phyloP scores from a whole-genome alignment of 768 basidiomycete species.

The Tubosaeta sp. region DNA sequence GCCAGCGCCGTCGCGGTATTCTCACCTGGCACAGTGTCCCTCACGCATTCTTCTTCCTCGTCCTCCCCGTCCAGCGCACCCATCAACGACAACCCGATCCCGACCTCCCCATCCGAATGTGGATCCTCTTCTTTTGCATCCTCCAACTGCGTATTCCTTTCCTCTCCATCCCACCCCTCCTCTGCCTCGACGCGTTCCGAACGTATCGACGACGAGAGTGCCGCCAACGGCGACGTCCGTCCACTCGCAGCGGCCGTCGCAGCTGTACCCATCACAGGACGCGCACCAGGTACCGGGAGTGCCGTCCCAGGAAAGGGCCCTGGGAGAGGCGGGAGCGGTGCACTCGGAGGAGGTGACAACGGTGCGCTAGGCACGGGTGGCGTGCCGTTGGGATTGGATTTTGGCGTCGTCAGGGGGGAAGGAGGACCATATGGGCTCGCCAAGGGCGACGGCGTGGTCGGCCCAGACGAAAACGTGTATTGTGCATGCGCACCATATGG shows the following conservation, averaged over 20 bases:
- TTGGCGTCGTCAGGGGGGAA: neutral
- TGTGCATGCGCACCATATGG: constrained; percentile 5
- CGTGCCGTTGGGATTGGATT: neutral
- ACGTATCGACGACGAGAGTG: constrained; percentile 10
- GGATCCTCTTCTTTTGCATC: constrained; percentile 20
- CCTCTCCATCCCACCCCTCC: constrained; percentile 1
- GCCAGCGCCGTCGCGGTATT: constrained; percentile 16
- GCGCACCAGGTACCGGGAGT: neutral
- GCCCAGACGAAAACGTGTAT: constrained; percentile 18
- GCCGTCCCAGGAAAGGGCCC: neutral
- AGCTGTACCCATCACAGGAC: neutral
- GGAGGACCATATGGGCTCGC: constrained; percentile 6
- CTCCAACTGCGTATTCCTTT: constrained; percentile 14
- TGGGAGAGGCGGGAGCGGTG: constrained; percentile 21
- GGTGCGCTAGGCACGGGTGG: constrained; percentile 8
- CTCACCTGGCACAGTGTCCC: neutral
- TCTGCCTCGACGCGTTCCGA: neutral
- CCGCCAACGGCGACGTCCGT: constrained; percentile 15
- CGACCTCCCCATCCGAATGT: constrained; percentile 56
- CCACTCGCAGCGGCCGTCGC: constrained; percentile 15
- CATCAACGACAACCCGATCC: constrained; percentile 66
- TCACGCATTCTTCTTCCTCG: constrained; percentile 12
- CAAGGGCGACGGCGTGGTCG: neutral
- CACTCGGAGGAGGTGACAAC: constrained; percentile 23
- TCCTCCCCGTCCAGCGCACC: constrained; percentile 42